Evolutionary conservation across 2,329 filamentous ascomycete genomes (phyloP).

Genomic region (Gremmenia infestans): DNA sequence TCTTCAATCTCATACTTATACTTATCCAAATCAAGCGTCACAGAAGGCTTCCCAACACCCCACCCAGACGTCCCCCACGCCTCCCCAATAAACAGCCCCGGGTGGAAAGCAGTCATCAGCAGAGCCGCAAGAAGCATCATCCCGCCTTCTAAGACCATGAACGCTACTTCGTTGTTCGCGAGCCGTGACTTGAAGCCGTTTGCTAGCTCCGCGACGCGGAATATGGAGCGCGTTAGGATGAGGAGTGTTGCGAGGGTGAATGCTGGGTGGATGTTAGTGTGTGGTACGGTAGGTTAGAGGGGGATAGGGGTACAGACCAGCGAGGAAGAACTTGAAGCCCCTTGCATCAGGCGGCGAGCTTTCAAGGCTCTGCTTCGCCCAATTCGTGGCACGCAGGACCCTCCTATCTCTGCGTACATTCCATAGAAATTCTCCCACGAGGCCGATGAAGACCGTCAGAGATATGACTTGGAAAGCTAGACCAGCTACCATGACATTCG

Average conservation of each 20-base stretch:
- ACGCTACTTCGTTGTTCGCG: slow-evolving; percentile 40
- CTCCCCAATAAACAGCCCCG: slow-evolving; percentile 19
- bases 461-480: slow-evolving; percentile 35
- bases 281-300: not conserved
- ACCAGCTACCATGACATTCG: slow-evolving; percentile 35
- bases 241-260: slow-evolving; percentile 42
- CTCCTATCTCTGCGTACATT: slow-evolving; percentile 11
- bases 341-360: not conserved
- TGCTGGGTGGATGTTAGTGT: slow-evolving; percentile 9
- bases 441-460: slow-evolving; percentile 26
- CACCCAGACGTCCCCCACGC: slow-evolving; percentile 7
- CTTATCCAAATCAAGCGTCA: not conserved
- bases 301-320: not conserved
- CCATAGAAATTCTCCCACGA: slow-evolving; percentile 13
- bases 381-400: not conserved
- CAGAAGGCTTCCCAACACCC: not conserved
- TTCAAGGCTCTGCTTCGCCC: not conserved
- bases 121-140: slow-evolving; percentile 31
- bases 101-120: slow-evolving; percentile 31
- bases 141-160: slow-evolving; percentile 41
- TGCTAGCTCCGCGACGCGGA: slow-evolving; percentile 52
- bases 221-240: slow-evolving; percentile 51
- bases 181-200: slow-evolving; percentile 47
- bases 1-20: not conserved
- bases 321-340: not conserved